A percentile compares a stretch with the other conserved stretches of the same genome.
Conservation (phyloP, 1,139 yeast genomes). For the Diutina ranongensis region DNA sequence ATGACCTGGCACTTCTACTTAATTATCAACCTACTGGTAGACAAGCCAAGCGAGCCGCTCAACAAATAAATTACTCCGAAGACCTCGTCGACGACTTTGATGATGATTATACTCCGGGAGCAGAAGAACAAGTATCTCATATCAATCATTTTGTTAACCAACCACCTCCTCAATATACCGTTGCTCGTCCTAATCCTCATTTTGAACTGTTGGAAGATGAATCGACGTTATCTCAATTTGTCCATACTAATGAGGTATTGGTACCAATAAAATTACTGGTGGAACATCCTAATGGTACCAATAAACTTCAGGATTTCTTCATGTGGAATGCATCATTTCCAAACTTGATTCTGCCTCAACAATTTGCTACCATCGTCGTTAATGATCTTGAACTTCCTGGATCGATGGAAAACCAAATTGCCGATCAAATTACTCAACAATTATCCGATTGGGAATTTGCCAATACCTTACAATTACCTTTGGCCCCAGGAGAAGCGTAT, state of each 20-base stretch:
- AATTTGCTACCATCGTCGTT: conserved; percentile 70
- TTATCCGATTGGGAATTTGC: conserved; percentile 55
- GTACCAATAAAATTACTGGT: conserved; percentile 74
- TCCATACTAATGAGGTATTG: conserved; percentile 29
- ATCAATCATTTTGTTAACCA: conserved; percentile 13
- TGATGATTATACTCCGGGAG: conserved; percentile 31
- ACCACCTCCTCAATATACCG: conserved; percentile 16
- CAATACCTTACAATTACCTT: conserved; percentile 47
- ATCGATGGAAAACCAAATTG: conserved; percentile 50
- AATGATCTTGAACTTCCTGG: conserved; percentile 73
- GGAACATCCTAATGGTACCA: conserved; percentile 50
- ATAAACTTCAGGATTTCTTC: conserved; percentile 63
- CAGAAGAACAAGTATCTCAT: not conserved
- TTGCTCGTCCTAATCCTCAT: conserved; percentile 15
- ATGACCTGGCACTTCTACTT: conserved; percentile 6
- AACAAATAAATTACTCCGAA: conserved; percentile 63
- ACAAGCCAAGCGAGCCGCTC: conserved; percentile 56
- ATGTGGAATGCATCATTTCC: conserved; percentile 85
- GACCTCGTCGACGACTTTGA: conserved; percentile 52
- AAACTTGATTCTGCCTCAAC: conserved; percentile 60
- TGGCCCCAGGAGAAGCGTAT: conserved; percentile 40
- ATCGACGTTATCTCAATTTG: conserved; percentile 14
- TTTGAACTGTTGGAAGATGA: conserved; percentile 5
- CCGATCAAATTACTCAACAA: conserved; percentile 66
- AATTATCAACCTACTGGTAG: conserved; percentile 5